A percentile compares a stretch with the other conserved stretches of the same genome.
These are phyloP conservation scores for Toxicodendron radicans DNA, from an alignment of 345 rosid species.

Conservation along the genomic window DNA sequence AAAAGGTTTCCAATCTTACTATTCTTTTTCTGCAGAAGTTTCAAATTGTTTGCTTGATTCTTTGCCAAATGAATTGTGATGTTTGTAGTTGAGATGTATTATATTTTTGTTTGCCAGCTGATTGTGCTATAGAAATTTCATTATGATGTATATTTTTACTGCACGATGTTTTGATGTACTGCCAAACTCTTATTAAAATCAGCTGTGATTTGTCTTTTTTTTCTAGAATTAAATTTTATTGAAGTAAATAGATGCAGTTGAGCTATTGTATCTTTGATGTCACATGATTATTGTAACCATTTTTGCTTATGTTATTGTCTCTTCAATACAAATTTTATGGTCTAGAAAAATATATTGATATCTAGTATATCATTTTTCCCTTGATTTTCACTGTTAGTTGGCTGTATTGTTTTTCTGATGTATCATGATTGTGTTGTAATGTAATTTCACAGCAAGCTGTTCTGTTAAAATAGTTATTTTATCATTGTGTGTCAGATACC, in stretches of 20 bases:
- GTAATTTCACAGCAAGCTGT: no score
- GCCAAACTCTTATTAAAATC: no score
- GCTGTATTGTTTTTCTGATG: background rate
- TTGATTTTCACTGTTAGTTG: no score
- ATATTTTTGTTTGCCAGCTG: background rate
- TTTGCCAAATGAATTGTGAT: no score
- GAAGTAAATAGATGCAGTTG: background rate
- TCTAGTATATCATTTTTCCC: no score
- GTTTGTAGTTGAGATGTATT: background rate
- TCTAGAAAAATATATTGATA: no score
- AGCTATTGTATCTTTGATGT: background rate
- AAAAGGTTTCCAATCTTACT: conserved; percentile 47
- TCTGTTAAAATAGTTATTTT: no score
- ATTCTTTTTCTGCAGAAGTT: no score
- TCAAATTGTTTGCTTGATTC: no score
- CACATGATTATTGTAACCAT: background rate
- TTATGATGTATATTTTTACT: no score
- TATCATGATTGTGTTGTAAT: background rate
- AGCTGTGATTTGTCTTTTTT: background rate
- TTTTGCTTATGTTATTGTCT: background rate
- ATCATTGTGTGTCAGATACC: no score
- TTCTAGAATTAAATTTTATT: background rate
- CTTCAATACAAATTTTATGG: background rate
- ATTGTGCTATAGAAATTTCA: background rate
- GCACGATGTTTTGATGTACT: no score